Percentiles rank a stretch among this genome's conserved stretches.
phyloP scores from a whole-genome alignment of 192 early-diverging fungal species.

The Mortierella hygrophila region DNA sequence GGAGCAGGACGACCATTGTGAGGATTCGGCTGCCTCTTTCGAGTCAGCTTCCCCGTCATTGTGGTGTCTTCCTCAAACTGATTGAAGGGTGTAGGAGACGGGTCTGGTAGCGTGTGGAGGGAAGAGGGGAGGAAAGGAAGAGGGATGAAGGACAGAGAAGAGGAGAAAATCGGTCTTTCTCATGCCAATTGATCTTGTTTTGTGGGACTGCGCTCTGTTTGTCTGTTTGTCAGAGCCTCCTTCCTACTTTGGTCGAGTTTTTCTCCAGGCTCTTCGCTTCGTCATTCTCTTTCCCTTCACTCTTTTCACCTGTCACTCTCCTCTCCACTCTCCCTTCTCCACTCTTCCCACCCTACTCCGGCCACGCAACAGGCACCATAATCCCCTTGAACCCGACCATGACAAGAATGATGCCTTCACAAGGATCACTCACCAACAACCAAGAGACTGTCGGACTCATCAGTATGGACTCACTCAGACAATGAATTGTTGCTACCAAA shows the following conservation, averaged over 20 bases:
- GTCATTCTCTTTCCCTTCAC: not conserved
- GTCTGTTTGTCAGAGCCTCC: not conserved
- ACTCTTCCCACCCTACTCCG: not conserved
- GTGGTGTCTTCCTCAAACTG: no score
- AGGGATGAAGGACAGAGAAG: no score
- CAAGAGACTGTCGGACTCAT: slow-evolving; percentile 46
- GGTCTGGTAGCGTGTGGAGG: no score
- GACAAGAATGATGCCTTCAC: slow-evolving; percentile 32
- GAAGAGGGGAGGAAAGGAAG: no score
- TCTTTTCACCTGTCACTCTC: not conserved
- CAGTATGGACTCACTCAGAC: slow-evolving; percentile 5
- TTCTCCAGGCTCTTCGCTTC: slow-evolving; percentile 3
- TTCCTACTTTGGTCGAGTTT: not conserved
- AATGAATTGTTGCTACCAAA: not conserved
- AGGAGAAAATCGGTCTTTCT: not conserved
- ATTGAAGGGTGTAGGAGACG: no score
- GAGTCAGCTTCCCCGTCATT: no score
- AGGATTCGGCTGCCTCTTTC: no score
- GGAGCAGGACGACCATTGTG: no score
- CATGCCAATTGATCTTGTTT: not conserved
- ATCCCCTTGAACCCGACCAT: not conserved
- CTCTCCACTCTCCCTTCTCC: not conserved
- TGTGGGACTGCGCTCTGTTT: not conserved
- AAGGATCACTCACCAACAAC: slow-evolving; percentile 9
- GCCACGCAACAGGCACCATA: not conserved